Base-by-base conservation (phyloP, 192 early-diverging fungal species). In the Chytriomyces sp. region DNA sequence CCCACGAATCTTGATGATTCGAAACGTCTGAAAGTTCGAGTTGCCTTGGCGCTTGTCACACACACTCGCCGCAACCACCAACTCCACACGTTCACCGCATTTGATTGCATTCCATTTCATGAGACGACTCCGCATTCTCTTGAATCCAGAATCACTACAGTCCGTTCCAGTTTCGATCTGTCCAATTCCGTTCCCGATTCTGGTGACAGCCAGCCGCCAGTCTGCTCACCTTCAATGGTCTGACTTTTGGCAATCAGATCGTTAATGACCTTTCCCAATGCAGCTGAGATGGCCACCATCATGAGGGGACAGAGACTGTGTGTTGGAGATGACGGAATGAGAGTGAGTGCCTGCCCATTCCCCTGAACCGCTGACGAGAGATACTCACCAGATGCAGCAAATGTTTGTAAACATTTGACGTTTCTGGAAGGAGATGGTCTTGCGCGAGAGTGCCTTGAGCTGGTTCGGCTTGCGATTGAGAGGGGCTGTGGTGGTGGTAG, bases 391-490 rank as follows among this genome's bases (percentile, higher is more conserved):
- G 38, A 86, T 82, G 73, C 91, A 93, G 77, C 88, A 91, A 4
- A 93, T 75, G 77, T 93, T 92, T 34, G 81, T 86, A 76, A 91
- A 88, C 63, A 78, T 79, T 64, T 93, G 91, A 19, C 91, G 80
- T 58, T 88, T 83, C 65, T 92, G 91, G 60, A 80, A 92, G 4
- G 82, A 77, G n/a, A 91, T 32, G 0, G 91, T 85, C 79, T 91
- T 92, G 26, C 86, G 70, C 28, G 79, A 77, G 2, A 81, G 75
- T 0, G 80, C 80, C 30, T 77, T 73, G 5, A 78, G 55, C 60
- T 81, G 80, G 59, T 76, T 72, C 6, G 66, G 40, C 58, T 68
- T 61, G n/a, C n/a, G n/a, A n/a, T n/a, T n/a, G n/a, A n/a, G n/a
- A n/a, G n/a, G 10, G 25, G 17, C 32, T 12, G 8, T 17, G n/a